Conservation (phyloP, 192 early-diverging fungal genomes). For the Coemansia sp. region DNA sequence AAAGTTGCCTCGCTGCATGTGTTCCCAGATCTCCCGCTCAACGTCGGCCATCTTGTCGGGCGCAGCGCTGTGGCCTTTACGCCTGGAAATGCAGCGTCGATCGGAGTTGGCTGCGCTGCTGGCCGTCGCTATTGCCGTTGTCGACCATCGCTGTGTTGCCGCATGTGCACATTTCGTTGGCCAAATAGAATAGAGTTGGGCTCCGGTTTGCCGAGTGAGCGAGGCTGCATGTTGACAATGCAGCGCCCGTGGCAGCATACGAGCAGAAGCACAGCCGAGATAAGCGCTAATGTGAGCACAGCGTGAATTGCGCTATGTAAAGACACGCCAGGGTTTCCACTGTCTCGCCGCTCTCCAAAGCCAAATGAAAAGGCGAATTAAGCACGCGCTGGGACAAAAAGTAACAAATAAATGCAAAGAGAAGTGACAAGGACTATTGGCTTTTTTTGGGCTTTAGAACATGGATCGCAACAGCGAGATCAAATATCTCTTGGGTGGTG, state of each 20-base stretch:
- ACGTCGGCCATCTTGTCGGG: background rate
- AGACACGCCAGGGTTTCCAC: background rate
- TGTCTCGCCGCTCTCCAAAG: background rate
- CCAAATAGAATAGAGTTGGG: constrained; percentile 2
- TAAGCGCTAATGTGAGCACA: background rate
- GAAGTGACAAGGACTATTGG: background rate
- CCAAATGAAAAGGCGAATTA: background rate
- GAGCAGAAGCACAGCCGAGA: constrained; percentile 2
- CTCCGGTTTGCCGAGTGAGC: background rate
- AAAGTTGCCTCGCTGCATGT: constrained; percentile 14
- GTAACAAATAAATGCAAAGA: background rate
- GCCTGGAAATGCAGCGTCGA: background rate
- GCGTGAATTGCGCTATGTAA: constrained; percentile 1
- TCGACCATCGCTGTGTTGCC: constrained; percentile 6
- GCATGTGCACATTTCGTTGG: background rate
- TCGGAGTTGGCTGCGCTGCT: background rate
- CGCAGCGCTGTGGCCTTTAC: background rate
- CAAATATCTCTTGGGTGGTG: background rate
- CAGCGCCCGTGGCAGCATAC: constrained; percentile 21
- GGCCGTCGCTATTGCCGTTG: background rate
- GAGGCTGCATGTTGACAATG: constrained; percentile 19
- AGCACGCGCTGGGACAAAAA: background rate
- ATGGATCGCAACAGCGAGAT: background rate
- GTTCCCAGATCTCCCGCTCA: constrained; percentile 16
- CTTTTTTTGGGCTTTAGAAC: background rate